A percentile compares a stretch with the other conserved stretches of the same genome.
These are phyloP conservation scores for Fomitopsis palustris DNA, from an alignment of 1,284 basidiomycete species.

Conservation along the genomic window DNA sequence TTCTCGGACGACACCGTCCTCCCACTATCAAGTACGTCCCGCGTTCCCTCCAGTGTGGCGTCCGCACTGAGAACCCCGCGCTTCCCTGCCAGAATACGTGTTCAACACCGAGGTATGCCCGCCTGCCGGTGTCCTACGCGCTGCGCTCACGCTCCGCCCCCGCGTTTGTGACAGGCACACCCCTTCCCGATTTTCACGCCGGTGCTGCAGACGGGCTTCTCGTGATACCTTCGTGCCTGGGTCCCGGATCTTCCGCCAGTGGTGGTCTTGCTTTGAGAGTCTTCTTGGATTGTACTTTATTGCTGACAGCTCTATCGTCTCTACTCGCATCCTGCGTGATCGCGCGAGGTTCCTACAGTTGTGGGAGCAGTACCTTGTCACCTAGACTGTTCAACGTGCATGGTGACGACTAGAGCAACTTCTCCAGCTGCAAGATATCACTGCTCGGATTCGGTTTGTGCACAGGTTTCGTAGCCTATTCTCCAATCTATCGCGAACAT, in stretches of 20 bases:
- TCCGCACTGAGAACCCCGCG: neutral
- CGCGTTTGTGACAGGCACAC: conserved; percentile 48
- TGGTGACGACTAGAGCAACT: no score
- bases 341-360: neutral
- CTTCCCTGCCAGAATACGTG: conserved; percentile 64
- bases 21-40: conserved; percentile 65
- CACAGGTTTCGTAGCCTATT: no score
- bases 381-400: no score
- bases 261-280: neutral
- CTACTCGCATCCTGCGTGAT: neutral
- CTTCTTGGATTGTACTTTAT: neutral
- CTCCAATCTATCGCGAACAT: no score
- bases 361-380: neutral
- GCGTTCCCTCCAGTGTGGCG: neutral
- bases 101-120: conserved; percentile 85
- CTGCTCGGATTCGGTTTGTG: no score
- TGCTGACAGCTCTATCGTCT: neutral
- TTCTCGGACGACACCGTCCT: conserved; percentile 77
- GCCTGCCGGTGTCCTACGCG: neutral
- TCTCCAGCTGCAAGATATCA: no score
- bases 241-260: neutral
- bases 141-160: conserved; percentile 21
- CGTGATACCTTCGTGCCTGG: conserved; percentile 22
- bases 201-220: conserved; percentile 48
- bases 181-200: conserved; percentile 64